These are phyloP conservation scores for Penicillium cosmopolitanum DNA, from an alignment of 495 filamentous ascomycete species.

Conservation along the genomic window DNA sequence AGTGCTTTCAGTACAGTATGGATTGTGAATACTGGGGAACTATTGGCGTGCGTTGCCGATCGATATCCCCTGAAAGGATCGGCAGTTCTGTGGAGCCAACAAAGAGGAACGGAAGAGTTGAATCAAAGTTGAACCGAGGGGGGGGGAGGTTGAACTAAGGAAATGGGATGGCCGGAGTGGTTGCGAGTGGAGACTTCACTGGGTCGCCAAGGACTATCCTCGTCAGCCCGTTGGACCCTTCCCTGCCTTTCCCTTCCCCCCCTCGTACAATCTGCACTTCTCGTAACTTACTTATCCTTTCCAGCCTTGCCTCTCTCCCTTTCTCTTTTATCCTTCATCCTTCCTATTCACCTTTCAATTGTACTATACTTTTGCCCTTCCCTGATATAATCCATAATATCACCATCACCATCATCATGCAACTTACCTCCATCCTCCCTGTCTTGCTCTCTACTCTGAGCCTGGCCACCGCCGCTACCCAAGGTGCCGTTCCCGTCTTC, in stretches of 20 bases:
- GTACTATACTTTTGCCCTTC: not conserved
- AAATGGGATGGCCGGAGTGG: not conserved
- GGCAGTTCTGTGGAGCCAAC: slow-evolving; percentile 6
- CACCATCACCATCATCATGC: slow-evolving; percentile 30
- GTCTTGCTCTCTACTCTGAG: slow-evolving; percentile 35
- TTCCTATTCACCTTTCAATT: not conserved
- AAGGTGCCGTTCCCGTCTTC: slow-evolving; percentile 26
- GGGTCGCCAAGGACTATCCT: not conserved
- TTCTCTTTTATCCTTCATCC: not conserved
- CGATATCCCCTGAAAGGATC: slow-evolving; percentile 5
- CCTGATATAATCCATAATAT: slow-evolving; percentile 4
- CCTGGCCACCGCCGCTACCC: slow-evolving; percentile 27
- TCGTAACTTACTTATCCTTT: slow-evolving; percentile 1
- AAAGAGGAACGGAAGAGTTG: not conserved
- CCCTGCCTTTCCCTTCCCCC: not conserved
- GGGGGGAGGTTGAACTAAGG: not conserved
- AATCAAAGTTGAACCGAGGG: not conserved
- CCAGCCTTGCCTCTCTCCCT: not conserved
- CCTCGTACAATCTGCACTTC: not conserved
- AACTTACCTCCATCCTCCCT: slow-evolving; percentile 36
- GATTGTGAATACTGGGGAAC: slow-evolving; percentile 3
- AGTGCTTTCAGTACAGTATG: not conserved
- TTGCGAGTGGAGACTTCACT: no score
- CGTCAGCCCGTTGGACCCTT: slow-evolving; percentile 3
- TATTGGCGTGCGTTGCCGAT: slow-evolving; percentile 6